Base-by-base conservation (phyloP, 2,329 filamentous ascomycete genomes). In the Cytospora leucostoma region DNA sequence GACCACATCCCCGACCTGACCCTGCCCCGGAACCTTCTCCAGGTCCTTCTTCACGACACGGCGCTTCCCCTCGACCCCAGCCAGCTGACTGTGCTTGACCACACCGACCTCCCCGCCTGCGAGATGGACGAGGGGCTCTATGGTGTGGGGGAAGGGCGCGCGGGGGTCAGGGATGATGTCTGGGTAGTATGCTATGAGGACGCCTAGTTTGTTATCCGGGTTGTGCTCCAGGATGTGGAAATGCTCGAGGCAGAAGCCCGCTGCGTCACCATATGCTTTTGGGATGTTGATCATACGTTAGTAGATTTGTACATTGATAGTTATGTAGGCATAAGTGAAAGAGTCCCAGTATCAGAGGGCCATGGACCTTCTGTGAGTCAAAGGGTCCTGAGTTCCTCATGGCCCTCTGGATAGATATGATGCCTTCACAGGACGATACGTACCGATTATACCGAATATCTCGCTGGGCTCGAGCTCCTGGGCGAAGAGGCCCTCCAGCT, bases 201-300 rank as follows among this genome's bases (percentile, higher is more conserved):
- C 72, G 3, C 74, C 73, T 21, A 81, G 74, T 62, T 77, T 78
- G 66, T 76, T 76, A 10, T 79, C 77, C 3, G 74, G 73, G 64
- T 80, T 81, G 60, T 80, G 77, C 59, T 79, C 78, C 12, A 78
- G 64, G 12, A 78, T 64, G 66, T 81, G 79, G 65, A 78, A 81
- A 65, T 79, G 75, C 69, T 80, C 76, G 0, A 81, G 72, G 54
- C 78, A 80, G 35, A 72, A 54, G 6, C 74, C 72, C 4, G 79
- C 79, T 0, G 79, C 79, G 27, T 79, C 76, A 1, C 79, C 79
- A 40, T 74, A 81, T 4, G 79, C 78, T 78, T 27, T 15, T 17
- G 0, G 33, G 1, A 7, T 27, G 17, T 19, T 47, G n/a, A n/a
- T n/a, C n/a, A 11, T 21, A n/a, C n/a, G 49, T 65, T 33, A 66